Percentiles rank a stretch among this genome's conserved stretches.
Conservation (phyloP, 805 yeast species). For the Sugiyamaella floridensis region DNA sequence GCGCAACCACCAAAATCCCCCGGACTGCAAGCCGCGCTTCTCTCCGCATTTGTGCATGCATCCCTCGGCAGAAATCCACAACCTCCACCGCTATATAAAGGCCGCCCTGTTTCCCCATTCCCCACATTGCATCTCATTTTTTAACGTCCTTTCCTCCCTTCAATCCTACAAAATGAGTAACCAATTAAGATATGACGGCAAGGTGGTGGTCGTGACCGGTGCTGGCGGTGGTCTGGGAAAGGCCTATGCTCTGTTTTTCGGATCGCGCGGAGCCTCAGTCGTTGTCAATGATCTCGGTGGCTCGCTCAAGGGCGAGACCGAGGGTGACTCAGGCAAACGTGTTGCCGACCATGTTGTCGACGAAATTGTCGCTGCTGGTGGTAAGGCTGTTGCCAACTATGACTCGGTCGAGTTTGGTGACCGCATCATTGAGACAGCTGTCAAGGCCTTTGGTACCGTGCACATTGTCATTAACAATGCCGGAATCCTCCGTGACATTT, state of each 20-base stretch:
- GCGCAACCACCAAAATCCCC: not conserved
- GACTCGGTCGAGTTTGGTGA: conserved; percentile 85
- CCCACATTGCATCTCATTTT: not conserved
- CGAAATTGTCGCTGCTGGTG: conserved; percentile 70
- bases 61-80: not conserved
- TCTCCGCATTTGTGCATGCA: not conserved
- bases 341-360: conserved; percentile 89
- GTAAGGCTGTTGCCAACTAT: conserved; percentile 87
- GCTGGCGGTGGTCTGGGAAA: conserved; percentile 97
- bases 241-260: conserved; percentile 80
- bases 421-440: conserved; percentile 76
- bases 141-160: not conserved
- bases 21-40: not conserved
- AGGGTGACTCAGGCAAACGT: conserved; percentile 28
- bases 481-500: conserved; percentile 84
- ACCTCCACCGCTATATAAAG: not conserved
- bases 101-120: not conserved
- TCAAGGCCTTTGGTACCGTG: conserved; percentile 79
- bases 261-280: conserved; percentile 86
- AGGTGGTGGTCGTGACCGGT: conserved; percentile 91
- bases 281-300: conserved; percentile 95
- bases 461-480: conserved; percentile 91
- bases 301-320: conserved; percentile 65
- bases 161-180: conserved; percentile 5
- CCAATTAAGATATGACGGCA: conserved; percentile 55